Percentiles rank a stretch among this genome's conserved stretches.
Conservation (phyloP, 495 filamentous ascomycete genomes). For the Lasiosphaeris hirsuta region DNA sequence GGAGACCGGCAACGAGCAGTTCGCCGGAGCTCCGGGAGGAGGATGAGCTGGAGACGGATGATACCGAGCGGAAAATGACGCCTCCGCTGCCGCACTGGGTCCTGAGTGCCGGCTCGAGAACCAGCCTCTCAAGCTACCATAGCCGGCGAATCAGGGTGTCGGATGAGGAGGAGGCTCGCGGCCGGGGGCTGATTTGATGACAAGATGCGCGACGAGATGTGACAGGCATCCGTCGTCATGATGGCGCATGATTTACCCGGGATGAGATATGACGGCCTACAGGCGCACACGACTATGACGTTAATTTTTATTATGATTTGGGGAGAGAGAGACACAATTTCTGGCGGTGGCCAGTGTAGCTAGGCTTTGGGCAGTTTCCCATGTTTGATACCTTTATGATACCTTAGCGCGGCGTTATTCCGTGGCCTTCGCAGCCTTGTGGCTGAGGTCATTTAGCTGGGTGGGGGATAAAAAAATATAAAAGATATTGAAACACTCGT, state of each 20-base stretch:
- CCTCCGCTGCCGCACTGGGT: slow-evolving; percentile 59
- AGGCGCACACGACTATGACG: slow-evolving; percentile 6
- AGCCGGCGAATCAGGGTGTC: slow-evolving; percentile 20
- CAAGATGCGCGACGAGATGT: background rate
- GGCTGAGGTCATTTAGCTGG: too few species aligned
- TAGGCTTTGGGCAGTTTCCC: background rate
- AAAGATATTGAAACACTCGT: too few species aligned
- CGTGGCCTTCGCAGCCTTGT: background rate
- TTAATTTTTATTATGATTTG: slow-evolving; percentile 11
- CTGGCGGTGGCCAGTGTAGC: background rate
- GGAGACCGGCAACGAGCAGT: slow-evolving; percentile 24
- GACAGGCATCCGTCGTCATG: slow-evolving; percentile 7
- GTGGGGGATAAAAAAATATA: too few species aligned
- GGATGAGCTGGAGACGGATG: slow-evolving; percentile 20
- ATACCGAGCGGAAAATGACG: slow-evolving; percentile 46
- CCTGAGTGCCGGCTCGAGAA: slow-evolving; percentile 45
- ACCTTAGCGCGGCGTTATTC: slow-evolving; percentile 30
- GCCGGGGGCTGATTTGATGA: slow-evolving; percentile 4
- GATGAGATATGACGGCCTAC: slow-evolving; percentile 10
- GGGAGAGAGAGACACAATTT: background rate
- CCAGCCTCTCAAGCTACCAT: slow-evolving; percentile 39
- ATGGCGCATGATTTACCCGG: slow-evolving; percentile 3
- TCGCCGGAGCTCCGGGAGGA: slow-evolving; percentile 32
- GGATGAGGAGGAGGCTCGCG: background rate
- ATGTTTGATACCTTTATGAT: slow-evolving; percentile 23